Evolutionary conservation across 2,329 filamentous ascomycete genomes (phyloP).

Genomic region (Aspergillus cejpii): DNA sequence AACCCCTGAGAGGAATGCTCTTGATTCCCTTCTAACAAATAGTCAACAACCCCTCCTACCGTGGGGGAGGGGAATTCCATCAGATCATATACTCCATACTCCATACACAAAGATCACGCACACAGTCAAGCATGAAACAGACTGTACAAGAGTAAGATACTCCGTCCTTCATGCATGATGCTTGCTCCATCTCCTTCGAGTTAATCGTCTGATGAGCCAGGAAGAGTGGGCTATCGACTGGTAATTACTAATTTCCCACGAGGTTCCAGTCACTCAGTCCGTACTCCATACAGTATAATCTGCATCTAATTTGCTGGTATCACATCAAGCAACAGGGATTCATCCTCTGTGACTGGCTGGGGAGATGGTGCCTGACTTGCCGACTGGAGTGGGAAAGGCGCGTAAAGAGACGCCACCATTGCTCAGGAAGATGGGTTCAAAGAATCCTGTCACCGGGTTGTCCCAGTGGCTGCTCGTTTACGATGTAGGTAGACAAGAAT

Average conservation of each 20-base stretch:
- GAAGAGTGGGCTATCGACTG: not conserved
- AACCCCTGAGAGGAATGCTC: not conserved
- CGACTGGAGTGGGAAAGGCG: constrained; percentile 10
- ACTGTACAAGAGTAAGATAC: no score
- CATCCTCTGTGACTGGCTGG: not conserved
- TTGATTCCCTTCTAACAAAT: not conserved
- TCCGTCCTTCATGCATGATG: no score
- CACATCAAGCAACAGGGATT: not conserved
- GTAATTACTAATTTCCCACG: not conserved
- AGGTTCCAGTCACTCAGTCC: not conserved
- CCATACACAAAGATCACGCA: not conserved
- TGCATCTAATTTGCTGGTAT: constrained; percentile 1
- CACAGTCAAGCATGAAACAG: not conserved
- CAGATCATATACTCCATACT: not conserved
- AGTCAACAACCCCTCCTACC: not conserved
- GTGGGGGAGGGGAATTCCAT: not conserved
- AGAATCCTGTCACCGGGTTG: not conserved
- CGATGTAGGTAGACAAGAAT: no score
- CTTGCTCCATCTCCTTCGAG: not conserved
- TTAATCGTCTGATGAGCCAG: not conserved
- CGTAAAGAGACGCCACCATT: constrained; percentile 19
- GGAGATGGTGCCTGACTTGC: not conserved
- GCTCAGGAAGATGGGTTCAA: not conserved
- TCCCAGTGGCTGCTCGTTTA: no score
- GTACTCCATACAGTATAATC: constrained; percentile 5